phyloP scores from a whole-genome alignment of 2,329 filamentous ascomycete genomes.

The Pseudocercospora musae region DNA sequence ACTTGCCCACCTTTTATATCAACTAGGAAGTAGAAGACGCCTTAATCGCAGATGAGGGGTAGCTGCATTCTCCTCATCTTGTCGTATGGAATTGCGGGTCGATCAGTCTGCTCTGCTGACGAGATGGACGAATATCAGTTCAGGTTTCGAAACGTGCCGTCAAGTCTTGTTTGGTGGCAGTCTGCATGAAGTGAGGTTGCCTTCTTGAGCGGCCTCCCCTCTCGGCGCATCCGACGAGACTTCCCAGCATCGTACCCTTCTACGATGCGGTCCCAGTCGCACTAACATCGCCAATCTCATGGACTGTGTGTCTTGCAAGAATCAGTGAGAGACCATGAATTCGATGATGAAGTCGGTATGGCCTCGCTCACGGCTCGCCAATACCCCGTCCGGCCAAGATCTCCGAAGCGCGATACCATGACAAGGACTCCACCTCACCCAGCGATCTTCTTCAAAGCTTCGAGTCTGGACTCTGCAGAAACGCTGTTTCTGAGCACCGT shows the following conservation, averaged over 20 bases:
- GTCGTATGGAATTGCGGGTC: not conserved
- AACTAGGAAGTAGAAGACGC: not conserved
- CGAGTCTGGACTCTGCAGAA: not conserved
- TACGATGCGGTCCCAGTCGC: not conserved
- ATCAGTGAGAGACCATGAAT: not conserved
- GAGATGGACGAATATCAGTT: not conserved
- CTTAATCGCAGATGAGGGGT: slow-evolving; percentile 2
- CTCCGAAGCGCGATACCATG: not conserved
- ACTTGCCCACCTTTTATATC: not conserved
- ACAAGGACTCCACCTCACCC: not conserved
- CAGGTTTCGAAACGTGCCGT: too few relatives aligned
- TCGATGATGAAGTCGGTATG: not conserved
- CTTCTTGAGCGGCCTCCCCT: not conserved
- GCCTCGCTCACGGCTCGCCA: not conserved
- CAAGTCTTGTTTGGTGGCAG: too few relatives aligned
- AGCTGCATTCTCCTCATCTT: slow-evolving; percentile 6
- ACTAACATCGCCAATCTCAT: not conserved
- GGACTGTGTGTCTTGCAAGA: not conserved
- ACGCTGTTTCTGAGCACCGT: not conserved
- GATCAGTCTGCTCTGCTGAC: too few relatives aligned
- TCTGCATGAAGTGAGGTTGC: not conserved
- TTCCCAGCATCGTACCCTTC: too few relatives aligned
- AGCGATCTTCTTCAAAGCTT: not conserved
- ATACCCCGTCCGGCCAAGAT: not conserved
- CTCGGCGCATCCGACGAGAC: too few relatives aligned